Percentiles rank a stretch among this genome's conserved stretches.
phyloP scores from a whole-genome alignment of 306 rosid genomes.

The Acacia confusa region DNA sequence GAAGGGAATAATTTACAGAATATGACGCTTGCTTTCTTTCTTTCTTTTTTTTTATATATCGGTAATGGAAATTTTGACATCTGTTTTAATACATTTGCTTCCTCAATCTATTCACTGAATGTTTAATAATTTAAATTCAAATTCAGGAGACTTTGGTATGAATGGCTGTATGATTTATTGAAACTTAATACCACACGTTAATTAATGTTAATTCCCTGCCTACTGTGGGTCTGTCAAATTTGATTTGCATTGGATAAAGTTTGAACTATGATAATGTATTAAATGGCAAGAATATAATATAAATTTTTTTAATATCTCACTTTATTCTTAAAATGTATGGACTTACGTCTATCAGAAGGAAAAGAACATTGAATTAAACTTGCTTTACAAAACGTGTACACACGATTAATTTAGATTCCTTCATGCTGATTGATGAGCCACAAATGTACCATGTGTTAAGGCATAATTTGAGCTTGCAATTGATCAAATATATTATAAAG shows the following conservation, averaged over 20 bases:
- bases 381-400: background rate
- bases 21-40: conserved; percentile 9
- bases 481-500: too few relatives aligned
- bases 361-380: background rate
- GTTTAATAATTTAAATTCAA: background rate
- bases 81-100: background rate
- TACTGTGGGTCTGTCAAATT: background rate
- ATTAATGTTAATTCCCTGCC: background rate
- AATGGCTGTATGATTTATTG: conserved; percentile 22
- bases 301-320: background rate
- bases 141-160: conserved; percentile 18
- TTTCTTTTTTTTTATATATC: background rate
- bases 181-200: background rate
- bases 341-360: background rate
- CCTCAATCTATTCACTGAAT: conserved; percentile 37
- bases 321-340: background rate
- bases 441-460: too few relatives aligned
- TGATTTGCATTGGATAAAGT: background rate
- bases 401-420: background rate
- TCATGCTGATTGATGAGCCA: too few relatives aligned
- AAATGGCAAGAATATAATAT: background rate
- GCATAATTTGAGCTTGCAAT: too few relatives aligned
- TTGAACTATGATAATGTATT: background rate
- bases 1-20: conserved; percentile 2
- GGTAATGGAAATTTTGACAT: background rate